These are phyloP conservation scores for Microsporum canis DNA, from an alignment of 2,329 filamentous ascomycete species.

Conservation along the genomic window DNA sequence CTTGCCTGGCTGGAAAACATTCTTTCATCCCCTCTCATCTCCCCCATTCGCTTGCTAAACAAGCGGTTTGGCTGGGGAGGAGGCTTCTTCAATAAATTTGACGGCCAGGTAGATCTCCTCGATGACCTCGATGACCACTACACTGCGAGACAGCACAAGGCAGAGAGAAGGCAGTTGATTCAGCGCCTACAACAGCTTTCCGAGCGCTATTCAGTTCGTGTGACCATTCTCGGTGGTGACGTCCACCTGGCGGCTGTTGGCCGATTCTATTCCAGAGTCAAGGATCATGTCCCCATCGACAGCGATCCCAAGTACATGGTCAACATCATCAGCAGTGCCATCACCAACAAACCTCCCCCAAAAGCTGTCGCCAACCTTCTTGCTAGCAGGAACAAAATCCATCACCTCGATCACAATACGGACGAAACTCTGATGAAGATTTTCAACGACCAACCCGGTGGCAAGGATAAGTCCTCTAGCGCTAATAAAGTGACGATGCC, in stretches of 20 bases:
- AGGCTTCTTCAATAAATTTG: slow-evolving; percentile 83
- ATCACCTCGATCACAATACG: slow-evolving; percentile 51
- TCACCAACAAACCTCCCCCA: slow-evolving; percentile 57
- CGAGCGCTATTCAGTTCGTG: slow-evolving; percentile 44
- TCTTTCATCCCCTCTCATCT: slow-evolving; percentile 72
- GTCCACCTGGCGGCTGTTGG: slow-evolving; percentile 55
- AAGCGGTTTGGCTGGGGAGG: slow-evolving; percentile 80
- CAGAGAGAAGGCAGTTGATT: slow-evolving; percentile 66
- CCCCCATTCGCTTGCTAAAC: slow-evolving; percentile 78
- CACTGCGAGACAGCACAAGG: slow-evolving; percentile 82
- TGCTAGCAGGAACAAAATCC: slow-evolving; percentile 53
- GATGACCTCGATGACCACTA: slow-evolving; percentile 63
- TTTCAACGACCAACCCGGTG: slow-evolving; percentile 51
- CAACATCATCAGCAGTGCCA: slow-evolving; percentile 53
- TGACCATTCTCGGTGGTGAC: slow-evolving; percentile 54
- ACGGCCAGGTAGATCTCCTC: slow-evolving; percentile 58
- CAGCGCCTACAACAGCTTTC: slow-evolving; percentile 51
- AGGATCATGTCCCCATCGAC: slow-evolving; percentile 45
- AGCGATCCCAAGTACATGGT: slow-evolving; percentile 53
- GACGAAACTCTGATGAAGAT: slow-evolving; percentile 54
- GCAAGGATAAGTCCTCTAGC: slow-evolving; percentile 50
- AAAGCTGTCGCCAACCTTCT: slow-evolving; percentile 54
- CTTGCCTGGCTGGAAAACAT: slow-evolving; percentile 96
- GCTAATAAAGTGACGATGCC: slow-evolving; percentile 81
- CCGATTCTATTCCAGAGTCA: slow-evolving; percentile 53